Evolutionary conservation across 139 green algal genomes (phyloP), one percentile per base, ranked within the genome.

Genomic region (Raphidocelis subcapitata): DNA sequence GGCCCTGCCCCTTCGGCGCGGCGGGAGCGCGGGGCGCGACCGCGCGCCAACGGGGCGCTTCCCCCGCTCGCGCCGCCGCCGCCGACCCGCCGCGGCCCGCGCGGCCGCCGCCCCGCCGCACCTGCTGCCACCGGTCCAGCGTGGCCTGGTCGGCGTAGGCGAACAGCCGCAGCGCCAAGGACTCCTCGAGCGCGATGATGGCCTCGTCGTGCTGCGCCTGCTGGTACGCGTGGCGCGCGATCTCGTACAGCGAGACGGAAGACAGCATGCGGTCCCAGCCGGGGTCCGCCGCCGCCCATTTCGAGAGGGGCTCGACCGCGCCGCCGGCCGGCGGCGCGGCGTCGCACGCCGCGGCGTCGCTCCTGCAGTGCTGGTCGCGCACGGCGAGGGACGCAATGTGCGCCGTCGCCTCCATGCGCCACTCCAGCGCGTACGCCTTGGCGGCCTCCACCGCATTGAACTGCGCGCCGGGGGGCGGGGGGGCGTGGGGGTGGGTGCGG

Each of bases 151-250:
- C 70, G 5, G 70, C 49, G 29, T 77, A 77, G 3, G 70, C 70
- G 69, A 77, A 77, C 24, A 77, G 63, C 51, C 70, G 70, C 70
- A 77, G 52, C 35, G 70, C 70, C 8, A 77, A 41, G 23, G 70
- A 77, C 49, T 77, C 70, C 23, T 77, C 70, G 1, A 77, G 52
- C 15, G 70, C 70, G 31, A 77, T 77, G 37, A 77, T 77, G 10
- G 70, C 70, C 36, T 77, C 70, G 29, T 77, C 70, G 33, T 77
- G 70, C 24, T 77, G 59, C 31, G 61, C 70, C 62, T 63, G 44
- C 26, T 70, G 61, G 28, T 70, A 77, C 1, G 70, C 70, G 44
- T 77, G 70, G 21, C 61, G 61, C 26, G 70, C 70, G 60, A 77
- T 77, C 24, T 49, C 70, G 52, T 70, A 70, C 29, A 77, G 51